Evolutionary conservation across 1,284 basidiomycete genomes (phyloP).

Genomic region (Mrakiaceae sp.): DNA sequence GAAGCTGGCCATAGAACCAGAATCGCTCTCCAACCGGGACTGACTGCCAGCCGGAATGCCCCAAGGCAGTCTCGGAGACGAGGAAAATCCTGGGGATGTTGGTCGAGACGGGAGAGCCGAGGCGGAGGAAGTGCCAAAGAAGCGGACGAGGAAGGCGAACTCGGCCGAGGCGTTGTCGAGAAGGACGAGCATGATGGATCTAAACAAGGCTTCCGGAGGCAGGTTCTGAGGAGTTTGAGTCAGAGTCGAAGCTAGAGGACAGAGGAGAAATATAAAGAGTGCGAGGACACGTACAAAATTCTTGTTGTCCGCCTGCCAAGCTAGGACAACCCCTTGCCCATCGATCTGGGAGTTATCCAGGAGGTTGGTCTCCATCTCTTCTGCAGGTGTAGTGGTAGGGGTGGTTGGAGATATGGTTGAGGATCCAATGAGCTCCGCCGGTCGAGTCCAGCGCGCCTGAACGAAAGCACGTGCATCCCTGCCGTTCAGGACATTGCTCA

Average conservation of each 20-base stretch:
- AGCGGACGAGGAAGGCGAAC: constrained; percentile 70
- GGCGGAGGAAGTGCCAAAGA: constrained; percentile 45
- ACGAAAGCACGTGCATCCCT: not conserved
- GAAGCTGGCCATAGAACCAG: too few relatives aligned
- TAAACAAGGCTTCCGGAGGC: constrained; percentile 65
- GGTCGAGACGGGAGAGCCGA: not conserved
- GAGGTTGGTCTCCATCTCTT: constrained; percentile 42
- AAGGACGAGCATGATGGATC: constrained; percentile 74
- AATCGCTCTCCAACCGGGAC: too few relatives aligned
- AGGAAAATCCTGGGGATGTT: too few relatives aligned
- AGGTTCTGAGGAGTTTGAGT: constrained; percentile 53
- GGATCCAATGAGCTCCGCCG: constrained; percentile 28
- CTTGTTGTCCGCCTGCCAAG: constrained; percentile 78
- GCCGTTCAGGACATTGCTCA: too few relatives aligned
- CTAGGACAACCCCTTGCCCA: constrained; percentile 63
- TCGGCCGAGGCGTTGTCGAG: constrained; percentile 88
- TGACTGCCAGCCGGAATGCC: too few relatives aligned
- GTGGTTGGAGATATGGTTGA: constrained; percentile 6
- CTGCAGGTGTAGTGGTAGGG: constrained; percentile 22
- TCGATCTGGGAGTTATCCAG: constrained; percentile 51
- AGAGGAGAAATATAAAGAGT: constrained; percentile 1
- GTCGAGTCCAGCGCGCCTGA: constrained; percentile 26
- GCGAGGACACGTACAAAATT: constrained; percentile 47
- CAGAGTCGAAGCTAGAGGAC: not conserved
- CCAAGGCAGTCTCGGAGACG: too few relatives aligned